Percentiles rank a stretch among this genome's conserved stretches.
phyloP scores from a whole-genome alignment of 768 basidiomycete genomes.

The Suillus ampliporus region DNA sequence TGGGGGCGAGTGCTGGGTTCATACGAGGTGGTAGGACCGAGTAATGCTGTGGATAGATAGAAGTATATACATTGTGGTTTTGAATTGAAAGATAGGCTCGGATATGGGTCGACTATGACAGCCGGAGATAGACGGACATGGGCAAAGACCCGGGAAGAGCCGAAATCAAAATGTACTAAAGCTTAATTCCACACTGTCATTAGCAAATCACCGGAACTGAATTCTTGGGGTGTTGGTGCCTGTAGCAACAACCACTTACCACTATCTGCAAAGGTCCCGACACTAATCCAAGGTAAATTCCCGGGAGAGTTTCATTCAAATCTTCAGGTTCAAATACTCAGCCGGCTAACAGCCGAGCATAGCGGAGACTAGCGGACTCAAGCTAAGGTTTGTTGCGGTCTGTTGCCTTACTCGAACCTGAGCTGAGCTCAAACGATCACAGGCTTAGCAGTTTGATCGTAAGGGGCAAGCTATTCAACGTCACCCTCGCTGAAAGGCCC shows the following conservation, averaged over 20 bases:
- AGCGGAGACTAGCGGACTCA: conserved; percentile 20
- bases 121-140: conserved; percentile 39
- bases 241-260: conserved; percentile 4
- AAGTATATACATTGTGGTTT: not conserved
- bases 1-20: conserved; percentile 9
- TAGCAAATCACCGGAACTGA: conserved; percentile 34
- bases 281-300: not conserved
- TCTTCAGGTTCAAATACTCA: not conserved
- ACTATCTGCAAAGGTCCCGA: not conserved
- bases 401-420: conserved; percentile 27
- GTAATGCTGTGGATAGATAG: conserved; percentile 17
- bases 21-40: conserved; percentile 27
- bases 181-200: conserved; percentile 35
- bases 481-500: not conserved
- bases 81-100: conserved; percentile 20
- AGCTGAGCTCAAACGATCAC: conserved; percentile 17
- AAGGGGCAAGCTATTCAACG: conserved; percentile 9
- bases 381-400: conserved; percentile 30
- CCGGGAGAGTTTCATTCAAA: not conserved
- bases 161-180: conserved; percentile 40
- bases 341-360: conserved; percentile 3
- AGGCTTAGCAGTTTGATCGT: conserved; percentile 11
- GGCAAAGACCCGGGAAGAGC: conserved; percentile 11
- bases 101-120: conserved; percentile 16
- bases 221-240: conserved; percentile 18